Evolutionary conservation across 106 monocot species (phyloP).

Genomic region (Gastrodia elata): DNA sequence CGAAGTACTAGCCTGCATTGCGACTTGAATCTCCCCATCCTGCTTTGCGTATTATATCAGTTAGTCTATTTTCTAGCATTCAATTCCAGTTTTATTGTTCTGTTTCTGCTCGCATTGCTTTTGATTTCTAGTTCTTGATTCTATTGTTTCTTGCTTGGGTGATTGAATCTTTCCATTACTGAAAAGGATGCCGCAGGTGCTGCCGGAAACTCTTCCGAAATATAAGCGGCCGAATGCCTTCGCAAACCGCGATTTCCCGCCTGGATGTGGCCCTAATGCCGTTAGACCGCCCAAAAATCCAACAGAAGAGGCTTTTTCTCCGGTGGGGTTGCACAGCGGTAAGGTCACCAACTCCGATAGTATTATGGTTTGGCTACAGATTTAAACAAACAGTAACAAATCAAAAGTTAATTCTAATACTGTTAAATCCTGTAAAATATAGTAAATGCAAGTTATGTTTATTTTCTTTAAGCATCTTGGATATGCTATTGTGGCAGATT

Average conservation of each 20-base stretch:
- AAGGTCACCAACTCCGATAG: neutral
- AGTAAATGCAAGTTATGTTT: no score
- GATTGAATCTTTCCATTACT: neutral
- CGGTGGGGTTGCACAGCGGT: neutral
- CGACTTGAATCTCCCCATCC: neutral
- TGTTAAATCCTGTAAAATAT: no score
- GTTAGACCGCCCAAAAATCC: neutral
- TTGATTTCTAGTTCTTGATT: no score
- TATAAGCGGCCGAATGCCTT: constrained; percentile 1
- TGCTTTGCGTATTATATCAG: neutral
- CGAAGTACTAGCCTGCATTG: neutral
- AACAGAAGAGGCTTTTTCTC: neutral
- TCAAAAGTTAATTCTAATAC: no score
- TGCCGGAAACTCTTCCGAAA: neutral
- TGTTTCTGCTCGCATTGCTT: neutral
- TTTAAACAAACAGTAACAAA: no score
- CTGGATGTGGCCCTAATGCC: neutral
- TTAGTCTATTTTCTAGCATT: neutral
- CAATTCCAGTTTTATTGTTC: neutral
- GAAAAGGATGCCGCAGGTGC: neutral
- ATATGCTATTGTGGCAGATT: neutral
- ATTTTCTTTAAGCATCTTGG: no score
- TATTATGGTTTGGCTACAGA: no score
- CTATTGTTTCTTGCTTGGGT: no score
- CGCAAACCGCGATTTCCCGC: constrained; percentile 1